Percentiles rank a stretch among this genome's conserved stretches.
These are phyloP conservation scores for Venturia nashicola DNA, from an alignment of 2,329 filamentous ascomycete genomes.

Conservation along the genomic window DNA sequence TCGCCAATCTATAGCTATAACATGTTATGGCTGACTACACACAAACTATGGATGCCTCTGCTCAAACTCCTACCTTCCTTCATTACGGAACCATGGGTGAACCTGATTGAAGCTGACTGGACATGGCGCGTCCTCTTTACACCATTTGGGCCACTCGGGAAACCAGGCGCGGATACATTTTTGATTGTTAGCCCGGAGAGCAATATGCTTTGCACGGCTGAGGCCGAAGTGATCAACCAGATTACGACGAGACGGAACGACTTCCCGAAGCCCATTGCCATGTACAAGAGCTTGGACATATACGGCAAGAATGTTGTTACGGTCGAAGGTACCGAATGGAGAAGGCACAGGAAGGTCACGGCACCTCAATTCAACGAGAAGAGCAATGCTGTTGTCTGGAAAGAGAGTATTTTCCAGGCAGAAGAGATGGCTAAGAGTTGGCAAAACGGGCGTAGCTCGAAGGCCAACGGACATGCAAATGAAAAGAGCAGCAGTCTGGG, in stretches of 20 bases:
- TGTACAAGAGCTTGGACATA: constrained; percentile 47
- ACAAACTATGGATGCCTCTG: constrained; percentile 4
- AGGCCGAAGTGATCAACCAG: constrained; percentile 53
- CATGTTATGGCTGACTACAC: constrained; percentile 6
- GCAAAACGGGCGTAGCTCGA: constrained; percentile 21
- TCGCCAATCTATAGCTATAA: constrained; percentile 8
- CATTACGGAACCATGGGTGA: constrained; percentile 4
- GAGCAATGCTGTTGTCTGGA: constrained; percentile 57
- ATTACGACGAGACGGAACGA: constrained; percentile 54
- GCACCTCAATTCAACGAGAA: constrained; percentile 64
- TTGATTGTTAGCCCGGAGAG: constrained; percentile 47
- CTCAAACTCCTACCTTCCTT: constrained; percentile 6
- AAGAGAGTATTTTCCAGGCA: constrained; percentile 51
- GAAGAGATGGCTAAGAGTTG: constrained; percentile 48
- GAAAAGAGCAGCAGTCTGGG: constrained; percentile 12
- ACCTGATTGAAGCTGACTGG: constrained; percentile 37
- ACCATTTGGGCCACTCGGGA: constrained; percentile 35
- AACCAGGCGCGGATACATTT: constrained; percentile 48
- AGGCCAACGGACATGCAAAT: constrained; percentile 10
- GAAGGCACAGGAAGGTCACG: constrained; percentile 59
- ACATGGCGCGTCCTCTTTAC: constrained; percentile 43
- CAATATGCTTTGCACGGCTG: constrained; percentile 44
- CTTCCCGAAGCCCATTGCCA: constrained; percentile 55
- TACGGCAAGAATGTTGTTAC: constrained; percentile 63
- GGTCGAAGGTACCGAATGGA: constrained; percentile 58